Evolutionary conservation across 2,329 filamentous ascomycete genomes (phyloP).

Genomic region (Colletotrichum karsti): DNA sequence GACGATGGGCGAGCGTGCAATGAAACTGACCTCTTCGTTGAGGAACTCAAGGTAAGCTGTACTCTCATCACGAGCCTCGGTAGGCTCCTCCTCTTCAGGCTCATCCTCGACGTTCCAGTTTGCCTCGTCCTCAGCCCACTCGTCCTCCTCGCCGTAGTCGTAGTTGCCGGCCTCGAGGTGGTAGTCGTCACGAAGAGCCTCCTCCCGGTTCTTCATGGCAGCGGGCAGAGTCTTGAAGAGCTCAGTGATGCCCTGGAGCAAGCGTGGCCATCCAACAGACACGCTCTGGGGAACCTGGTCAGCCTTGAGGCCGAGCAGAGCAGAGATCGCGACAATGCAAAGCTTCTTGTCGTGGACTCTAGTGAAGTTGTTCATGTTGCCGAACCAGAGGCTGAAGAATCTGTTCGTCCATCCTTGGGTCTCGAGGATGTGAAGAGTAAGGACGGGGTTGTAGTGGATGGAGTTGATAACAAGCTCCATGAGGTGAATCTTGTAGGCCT

Average conservation of each 20-base stretch:
- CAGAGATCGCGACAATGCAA: constrained; percentile 91
- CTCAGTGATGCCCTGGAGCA: constrained; percentile 87
- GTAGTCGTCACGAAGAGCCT: constrained; percentile 90
- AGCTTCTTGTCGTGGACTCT: constrained; percentile 99
- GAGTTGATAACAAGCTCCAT: constrained; percentile 99
- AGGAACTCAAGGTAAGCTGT: constrained; percentile 95
- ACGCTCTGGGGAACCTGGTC: constrained; percentile 91
- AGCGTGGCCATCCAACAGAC: constrained; percentile 91
- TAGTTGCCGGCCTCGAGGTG: constrained; percentile 69
- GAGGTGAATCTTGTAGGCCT: constrained; percentile 92
- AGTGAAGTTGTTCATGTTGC: constrained; percentile 91
- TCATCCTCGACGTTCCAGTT: constrained; percentile 83
- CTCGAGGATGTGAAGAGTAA: constrained; percentile 90
- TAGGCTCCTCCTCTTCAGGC: constrained; percentile 69
- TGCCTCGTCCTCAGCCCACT: constrained; percentile 83
- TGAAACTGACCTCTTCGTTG: constrained; percentile 77
- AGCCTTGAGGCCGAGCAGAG: constrained; percentile 80
- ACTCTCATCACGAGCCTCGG: constrained; percentile 86
- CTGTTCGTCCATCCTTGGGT: constrained; percentile 95
- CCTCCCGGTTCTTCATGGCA: constrained; percentile 91
- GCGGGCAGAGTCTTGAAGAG: constrained; percentile 91
- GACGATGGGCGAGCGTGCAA: background rate
- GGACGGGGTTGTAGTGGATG: constrained; percentile 93
- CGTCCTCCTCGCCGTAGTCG: constrained; percentile 77
- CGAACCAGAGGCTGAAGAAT: constrained; percentile 99